Conservation (phyloP, 2,329 filamentous ascomycete species). For the Calonectria pseudoreteaudii region DNA sequence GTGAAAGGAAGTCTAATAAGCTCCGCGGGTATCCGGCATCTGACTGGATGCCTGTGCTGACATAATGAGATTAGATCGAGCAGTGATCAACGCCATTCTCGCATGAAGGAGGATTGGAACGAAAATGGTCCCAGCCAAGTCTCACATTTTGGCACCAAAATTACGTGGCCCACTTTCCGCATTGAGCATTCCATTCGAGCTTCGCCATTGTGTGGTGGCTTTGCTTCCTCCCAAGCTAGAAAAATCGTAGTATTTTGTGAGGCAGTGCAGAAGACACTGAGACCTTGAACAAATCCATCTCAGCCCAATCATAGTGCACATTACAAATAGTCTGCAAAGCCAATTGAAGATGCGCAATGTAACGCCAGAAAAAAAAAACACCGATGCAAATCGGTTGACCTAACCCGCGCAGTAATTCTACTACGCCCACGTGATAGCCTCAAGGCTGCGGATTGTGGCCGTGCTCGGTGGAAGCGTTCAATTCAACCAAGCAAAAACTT, state of each 20-base stretch:
- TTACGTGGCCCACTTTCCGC: not conserved
- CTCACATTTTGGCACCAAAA: not conserved
- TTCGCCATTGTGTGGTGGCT: not conserved
- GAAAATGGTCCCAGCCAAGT: not conserved
- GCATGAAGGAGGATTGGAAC: not conserved
- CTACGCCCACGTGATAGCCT: not conserved
- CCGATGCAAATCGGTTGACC: not conserved
- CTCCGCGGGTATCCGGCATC: not conserved
- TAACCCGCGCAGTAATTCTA: not conserved
- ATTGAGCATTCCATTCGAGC: slow-evolving; percentile 6
- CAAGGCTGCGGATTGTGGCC: not conserved
- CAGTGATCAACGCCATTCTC: not conserved
- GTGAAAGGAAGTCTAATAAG: not conserved
- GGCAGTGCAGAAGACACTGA: not conserved
- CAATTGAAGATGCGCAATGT: not conserved
- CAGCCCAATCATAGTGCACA: not conserved
- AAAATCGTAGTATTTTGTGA: not conserved
- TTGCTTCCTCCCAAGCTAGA: not conserved
- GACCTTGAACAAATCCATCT: not conserved
- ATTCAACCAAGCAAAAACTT: not conserved
- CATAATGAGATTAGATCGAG: not conserved
- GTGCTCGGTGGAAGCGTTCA: not conserved
- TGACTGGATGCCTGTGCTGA: not conserved
- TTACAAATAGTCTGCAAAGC: not conserved
- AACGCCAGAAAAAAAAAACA: not conserved